These are phyloP conservation scores for Helichrysum umbraculigerum DNA, from an alignment of 129 eudicot species.

Conservation along the genomic window DNA sequence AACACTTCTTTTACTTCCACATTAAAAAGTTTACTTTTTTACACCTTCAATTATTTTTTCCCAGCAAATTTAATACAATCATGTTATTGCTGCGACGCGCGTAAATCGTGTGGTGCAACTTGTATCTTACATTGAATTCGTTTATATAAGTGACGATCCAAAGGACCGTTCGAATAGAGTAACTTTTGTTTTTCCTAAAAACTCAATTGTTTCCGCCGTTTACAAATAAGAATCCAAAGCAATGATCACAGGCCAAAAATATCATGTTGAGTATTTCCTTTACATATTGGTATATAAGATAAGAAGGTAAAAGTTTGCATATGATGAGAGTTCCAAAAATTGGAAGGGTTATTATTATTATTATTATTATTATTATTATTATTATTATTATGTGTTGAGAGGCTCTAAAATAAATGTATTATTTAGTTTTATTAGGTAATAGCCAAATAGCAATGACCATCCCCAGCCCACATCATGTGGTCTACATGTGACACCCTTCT, in stretches of 20 bases:
- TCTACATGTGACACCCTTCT: constrained; percentile 42
- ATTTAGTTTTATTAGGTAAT: background rate
- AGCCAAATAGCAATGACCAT: constrained; percentile 22
- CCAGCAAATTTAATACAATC: constrained; percentile 9
- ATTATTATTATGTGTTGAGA: background rate
- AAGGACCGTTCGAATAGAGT: background rate
- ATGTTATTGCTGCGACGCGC: constrained; percentile 4
- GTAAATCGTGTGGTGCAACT: constrained; percentile 10
- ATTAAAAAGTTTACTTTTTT: constrained; percentile 9
- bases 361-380: no score
- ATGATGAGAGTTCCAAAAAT: constrained; percentile 21
- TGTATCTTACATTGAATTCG: constrained; percentile 16
- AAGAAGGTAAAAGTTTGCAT: constrained; percentile 13
- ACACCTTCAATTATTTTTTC: constrained; percentile 26
- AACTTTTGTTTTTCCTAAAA: constrained; percentile 3
- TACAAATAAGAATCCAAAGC: background rate
- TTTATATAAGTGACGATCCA: background rate
- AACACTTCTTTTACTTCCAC: constrained; percentile 6
- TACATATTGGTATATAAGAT: background rate
- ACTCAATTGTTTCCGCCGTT: background rate
- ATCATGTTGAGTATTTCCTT: constrained; percentile 1
- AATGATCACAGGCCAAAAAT: background rate
- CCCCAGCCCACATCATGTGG: constrained; percentile 44
- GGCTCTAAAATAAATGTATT: background rate
- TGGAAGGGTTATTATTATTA: background rate